These are phyloP conservation scores for Alternaria gansuensis DNA, from an alignment of 2,329 filamentous ascomycete genomes.

Conservation along the genomic window DNA sequence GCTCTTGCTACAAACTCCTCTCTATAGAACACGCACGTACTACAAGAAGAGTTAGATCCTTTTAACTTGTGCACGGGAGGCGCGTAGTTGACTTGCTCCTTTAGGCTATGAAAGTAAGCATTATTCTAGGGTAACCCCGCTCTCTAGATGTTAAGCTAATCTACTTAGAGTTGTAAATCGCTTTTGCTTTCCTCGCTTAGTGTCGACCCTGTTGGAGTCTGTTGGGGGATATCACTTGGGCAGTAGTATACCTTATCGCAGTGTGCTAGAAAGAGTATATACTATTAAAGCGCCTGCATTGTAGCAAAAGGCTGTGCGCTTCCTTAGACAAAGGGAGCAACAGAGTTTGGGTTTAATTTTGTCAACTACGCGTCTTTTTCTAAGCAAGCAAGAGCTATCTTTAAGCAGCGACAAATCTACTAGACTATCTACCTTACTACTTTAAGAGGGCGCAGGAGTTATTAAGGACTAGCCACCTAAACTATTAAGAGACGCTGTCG, in stretches of 20 bases:
- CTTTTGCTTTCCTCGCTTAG: conserved; percentile 11
- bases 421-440: conserved; percentile 1
- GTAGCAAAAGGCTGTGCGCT: conserved; percentile 6
- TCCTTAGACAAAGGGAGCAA: conserved; percentile 2
- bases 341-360: neutral
- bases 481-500: conserved; percentile 4
- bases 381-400: conserved; percentile 4
- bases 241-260: conserved; percentile 8
- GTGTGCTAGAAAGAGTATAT: conserved; percentile 1
- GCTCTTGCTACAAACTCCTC: no score
- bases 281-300: conserved; percentile 2
- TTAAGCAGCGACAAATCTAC: conserved; percentile 8
- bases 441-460: conserved; percentile 9
- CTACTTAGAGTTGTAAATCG: conserved; percentile 22
- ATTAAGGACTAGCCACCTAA: conserved; percentile 9
- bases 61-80: no score
- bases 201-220: neutral
- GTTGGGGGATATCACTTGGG: neutral
- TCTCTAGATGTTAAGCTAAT: conserved; percentile 21
- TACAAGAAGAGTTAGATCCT: no score
- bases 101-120: no score
- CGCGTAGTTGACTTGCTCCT: conserved; percentile 10
- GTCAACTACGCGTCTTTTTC: no score
- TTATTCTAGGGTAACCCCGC: no score
- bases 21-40: no score